Evolutionary conservation across 352 stramenopile genomes (phyloP).

Genomic region (Blastocystis hominis): DNA sequence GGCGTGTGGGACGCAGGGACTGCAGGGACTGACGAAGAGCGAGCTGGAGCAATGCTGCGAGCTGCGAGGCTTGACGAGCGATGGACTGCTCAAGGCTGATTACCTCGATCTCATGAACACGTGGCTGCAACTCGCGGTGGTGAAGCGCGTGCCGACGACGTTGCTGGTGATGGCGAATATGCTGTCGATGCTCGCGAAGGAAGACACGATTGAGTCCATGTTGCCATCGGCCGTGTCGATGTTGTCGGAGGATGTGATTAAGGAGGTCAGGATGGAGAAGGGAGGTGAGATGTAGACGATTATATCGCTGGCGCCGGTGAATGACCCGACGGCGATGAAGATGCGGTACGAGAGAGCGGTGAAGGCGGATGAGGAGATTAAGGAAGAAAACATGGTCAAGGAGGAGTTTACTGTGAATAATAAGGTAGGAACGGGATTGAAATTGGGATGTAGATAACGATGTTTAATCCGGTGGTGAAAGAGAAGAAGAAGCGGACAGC

Average conservation of each 20-base stretch:
- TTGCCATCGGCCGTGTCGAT: conserved; percentile 28
- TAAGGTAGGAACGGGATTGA: background rate
- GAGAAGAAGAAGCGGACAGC: background rate
- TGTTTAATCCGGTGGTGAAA: conserved; percentile 20
- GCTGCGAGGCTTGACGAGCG: background rate
- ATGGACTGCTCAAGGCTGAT: conserved; percentile 34
- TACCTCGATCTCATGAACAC: conserved; percentile 18
- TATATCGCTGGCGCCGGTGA: conserved; percentile 9
- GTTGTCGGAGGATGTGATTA: conserved; percentile 42
- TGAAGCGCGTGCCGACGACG: conserved; percentile 21
- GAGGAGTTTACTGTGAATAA: conserved; percentile 36
- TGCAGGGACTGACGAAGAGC: background rate
- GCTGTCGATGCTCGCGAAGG: background rate
- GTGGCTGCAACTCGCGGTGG: conserved; percentile 37
- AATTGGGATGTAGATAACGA: background rate
- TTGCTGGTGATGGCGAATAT: conserved; percentile 41
- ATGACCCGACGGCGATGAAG: conserved; percentile 15
- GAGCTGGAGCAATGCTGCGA: conserved; percentile 36
- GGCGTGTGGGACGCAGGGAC: background rate
- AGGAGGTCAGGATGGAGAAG: background rate
- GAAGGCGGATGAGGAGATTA: conserved; percentile 43
- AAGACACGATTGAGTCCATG: conserved; percentile 9
- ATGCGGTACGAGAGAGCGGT: conserved; percentile 47
- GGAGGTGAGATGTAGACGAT: conserved; percentile 20
- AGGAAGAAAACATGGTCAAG: conserved; percentile 36